phyloP scores from a whole-genome alignment of 371 early-diverging fungal genomes.

The Mucor circinelloides region DNA sequence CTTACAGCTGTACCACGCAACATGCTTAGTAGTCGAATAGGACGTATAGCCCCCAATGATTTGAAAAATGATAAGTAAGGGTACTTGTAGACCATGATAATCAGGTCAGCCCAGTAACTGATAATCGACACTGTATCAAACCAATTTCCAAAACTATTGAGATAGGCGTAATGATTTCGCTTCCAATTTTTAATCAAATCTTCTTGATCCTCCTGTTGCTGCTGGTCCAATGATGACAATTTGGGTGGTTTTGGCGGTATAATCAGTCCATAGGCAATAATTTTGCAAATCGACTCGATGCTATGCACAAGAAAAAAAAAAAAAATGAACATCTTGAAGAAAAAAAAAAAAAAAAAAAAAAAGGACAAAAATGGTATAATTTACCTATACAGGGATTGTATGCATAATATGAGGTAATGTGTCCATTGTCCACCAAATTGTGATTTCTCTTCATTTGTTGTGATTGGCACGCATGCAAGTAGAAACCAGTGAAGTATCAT shows the following conservation, averaged over 20 bases:
- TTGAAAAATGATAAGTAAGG: conserved; percentile 57
- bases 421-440: conserved; percentile 55
- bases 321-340: neutral
- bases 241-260: conserved; percentile 18
- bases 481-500: conserved; percentile 58
- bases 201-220: neutral
- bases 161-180: conserved; percentile 38
- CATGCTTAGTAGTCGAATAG: conserved; percentile 51
- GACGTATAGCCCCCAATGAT: conserved; percentile 51
- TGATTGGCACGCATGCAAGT: conserved; percentile 55
- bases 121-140: conserved; percentile 50
- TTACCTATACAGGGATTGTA: conserved; percentile 59
- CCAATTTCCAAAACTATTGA: conserved; percentile 49
- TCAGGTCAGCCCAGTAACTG: conserved; percentile 58
- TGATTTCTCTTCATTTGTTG: conserved; percentile 43
- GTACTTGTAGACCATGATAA: conserved; percentile 47
- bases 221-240: neutral
- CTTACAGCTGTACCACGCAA: conserved; percentile 57
- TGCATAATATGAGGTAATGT: conserved; percentile 48
- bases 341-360: neutral
- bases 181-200: neutral
- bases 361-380: neutral
- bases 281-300: conserved; percentile 34
- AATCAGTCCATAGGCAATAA: conserved; percentile 56
- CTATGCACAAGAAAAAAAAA: too few species aligned